Evolutionary conservation across 768 basidiomycete genomes (phyloP), one percentile per base, ranked within the genome.

Genomic region (Rhodosporidiobolus sp.): DNA sequence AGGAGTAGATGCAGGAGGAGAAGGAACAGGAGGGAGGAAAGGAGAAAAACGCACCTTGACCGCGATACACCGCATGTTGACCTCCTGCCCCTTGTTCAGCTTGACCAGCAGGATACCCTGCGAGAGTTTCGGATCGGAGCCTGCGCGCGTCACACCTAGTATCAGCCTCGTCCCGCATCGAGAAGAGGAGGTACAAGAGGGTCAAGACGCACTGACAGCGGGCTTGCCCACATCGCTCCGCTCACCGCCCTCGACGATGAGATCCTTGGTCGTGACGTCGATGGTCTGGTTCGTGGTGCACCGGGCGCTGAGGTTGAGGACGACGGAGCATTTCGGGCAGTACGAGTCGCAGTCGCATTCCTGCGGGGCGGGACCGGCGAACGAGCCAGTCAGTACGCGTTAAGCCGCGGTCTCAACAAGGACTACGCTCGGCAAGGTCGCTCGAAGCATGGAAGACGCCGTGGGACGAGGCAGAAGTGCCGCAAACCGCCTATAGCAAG

Each of bases 41-140:
- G 20, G 65, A 10, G 43, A 58, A 43, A 52, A 17, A 74, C 83
- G n/a, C 64, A 91, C 94, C 87, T 96, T 97, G 82, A 94, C 93
- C 9, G 94, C 96, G 57, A 89, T 87, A 80, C 95, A 98, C 53
- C 85, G 85, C 67, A 94, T 78, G 78, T 86, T 89, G 35, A 99
- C 83, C 80, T 94, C 92, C 81, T 99, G 96, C 0, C 94, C 94
- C 82, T 92, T 93, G 56, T 92, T 89, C 50, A 98, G 88, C 81
- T 94, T 95, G 75, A 90, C 90, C 28, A 97, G 88, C 55, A 97
- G 82, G 56, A 96, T 88, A 1, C 75, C 75, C 43, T 70, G 61
- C 10, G 48, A 11, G 12, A 72, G 43, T n/a, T 67, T 67, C 38
- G 71, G 62, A 55, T 72, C 71, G 5, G 64, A 32, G 28, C 62